These are phyloP conservation scores for Penicillium pulvis DNA, from an alignment of 495 filamentous ascomycete species.

Conservation along the genomic window DNA sequence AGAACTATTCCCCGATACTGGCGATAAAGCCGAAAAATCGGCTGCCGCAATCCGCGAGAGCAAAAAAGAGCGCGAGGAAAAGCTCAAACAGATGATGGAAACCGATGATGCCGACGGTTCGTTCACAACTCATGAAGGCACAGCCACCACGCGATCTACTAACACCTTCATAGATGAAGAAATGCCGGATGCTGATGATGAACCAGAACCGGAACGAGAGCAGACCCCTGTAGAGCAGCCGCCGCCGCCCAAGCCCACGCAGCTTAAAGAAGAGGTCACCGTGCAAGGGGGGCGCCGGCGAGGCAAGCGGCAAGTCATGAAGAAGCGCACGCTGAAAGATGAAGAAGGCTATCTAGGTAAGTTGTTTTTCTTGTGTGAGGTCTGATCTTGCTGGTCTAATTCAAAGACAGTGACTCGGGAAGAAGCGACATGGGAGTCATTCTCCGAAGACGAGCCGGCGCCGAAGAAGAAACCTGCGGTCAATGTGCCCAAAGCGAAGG, in stretches of 20 bases:
- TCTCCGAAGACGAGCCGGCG: constrained; percentile 86
- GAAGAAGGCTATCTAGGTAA: constrained; percentile 91
- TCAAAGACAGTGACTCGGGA: constrained; percentile 76
- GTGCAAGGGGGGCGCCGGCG: constrained; percentile 69
- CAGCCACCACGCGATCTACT: background rate
- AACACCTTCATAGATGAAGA: constrained; percentile 40
- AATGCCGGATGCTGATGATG: constrained; percentile 50
- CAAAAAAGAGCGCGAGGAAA: constrained; percentile 70
- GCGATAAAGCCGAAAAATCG: constrained; percentile 42
- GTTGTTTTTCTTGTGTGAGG: constrained; percentile 24
- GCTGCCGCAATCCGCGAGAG: constrained; percentile 50
- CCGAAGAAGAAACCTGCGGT: constrained; percentile 61
- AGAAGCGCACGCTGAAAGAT: constrained; percentile 88
- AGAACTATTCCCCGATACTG: constrained; percentile 53
- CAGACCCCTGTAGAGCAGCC: constrained; percentile 50
- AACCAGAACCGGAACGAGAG: constrained; percentile 47
- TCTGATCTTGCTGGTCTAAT: constrained; percentile 20
- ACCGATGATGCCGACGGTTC: constrained; percentile 59
- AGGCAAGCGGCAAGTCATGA: constrained; percentile 80
- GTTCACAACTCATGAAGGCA: constrained; percentile 4
- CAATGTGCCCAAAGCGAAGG: constrained; percentile 60
- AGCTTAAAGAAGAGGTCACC: constrained; percentile 46
- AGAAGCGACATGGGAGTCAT: constrained; percentile 90
- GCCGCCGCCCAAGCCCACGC: constrained; percentile 40
- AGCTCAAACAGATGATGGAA: constrained; percentile 85